A percentile compares a stretch with the other conserved stretches of the same genome.
These are phyloP conservation scores for Lentinula boryana DNA, from an alignment of 768 basidiomycete genomes.

Conservation along the genomic window DNA sequence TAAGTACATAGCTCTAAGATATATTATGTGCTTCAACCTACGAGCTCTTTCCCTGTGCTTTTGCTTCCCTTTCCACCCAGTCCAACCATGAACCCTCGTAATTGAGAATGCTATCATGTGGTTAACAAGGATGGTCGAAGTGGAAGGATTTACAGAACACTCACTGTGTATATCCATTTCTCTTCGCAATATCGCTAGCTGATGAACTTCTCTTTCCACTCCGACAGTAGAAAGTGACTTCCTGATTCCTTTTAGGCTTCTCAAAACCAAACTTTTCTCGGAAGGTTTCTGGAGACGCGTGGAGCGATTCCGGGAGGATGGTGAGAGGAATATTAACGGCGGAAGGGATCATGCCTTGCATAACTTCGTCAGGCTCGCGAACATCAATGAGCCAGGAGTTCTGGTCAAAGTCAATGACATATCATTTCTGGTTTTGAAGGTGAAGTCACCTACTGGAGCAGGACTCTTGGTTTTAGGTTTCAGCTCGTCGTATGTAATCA, in stretches of 20 bases:
- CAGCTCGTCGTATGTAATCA: conserved; percentile 74
- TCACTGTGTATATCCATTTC: conserved; percentile 79
- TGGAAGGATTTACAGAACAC: conserved; percentile 16
- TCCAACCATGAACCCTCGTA: conserved; percentile 89
- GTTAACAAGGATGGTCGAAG: background rate
- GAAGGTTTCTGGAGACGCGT: conserved; percentile 51
- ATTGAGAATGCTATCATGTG: conserved; percentile 47
- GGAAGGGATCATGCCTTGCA: conserved; percentile 89
- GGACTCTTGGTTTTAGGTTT: conserved; percentile 78
- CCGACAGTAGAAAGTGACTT: conserved; percentile 86
- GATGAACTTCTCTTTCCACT: conserved; percentile 80
- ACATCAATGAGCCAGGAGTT: conserved; percentile 79
- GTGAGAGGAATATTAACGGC: conserved; percentile 87
- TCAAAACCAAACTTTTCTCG: conserved; percentile 62
- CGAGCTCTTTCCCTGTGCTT: conserved; percentile 8
- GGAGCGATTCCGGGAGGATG: conserved; percentile 61
- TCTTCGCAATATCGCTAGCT: conserved; percentile 75
- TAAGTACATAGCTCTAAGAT: too few relatives aligned
- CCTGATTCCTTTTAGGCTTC: conserved; percentile 65
- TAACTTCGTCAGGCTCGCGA: conserved; percentile 88
- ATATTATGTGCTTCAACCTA: background rate
- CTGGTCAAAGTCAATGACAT: conserved; percentile 27
- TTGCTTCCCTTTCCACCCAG: conserved; percentile 59
- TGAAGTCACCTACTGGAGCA: conserved; percentile 38
- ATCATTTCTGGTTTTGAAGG: background rate